These are phyloP conservation scores for Periconia macrospinosa DNA, from an alignment of 2,329 filamentous ascomycete species.

Conservation along the genomic window DNA sequence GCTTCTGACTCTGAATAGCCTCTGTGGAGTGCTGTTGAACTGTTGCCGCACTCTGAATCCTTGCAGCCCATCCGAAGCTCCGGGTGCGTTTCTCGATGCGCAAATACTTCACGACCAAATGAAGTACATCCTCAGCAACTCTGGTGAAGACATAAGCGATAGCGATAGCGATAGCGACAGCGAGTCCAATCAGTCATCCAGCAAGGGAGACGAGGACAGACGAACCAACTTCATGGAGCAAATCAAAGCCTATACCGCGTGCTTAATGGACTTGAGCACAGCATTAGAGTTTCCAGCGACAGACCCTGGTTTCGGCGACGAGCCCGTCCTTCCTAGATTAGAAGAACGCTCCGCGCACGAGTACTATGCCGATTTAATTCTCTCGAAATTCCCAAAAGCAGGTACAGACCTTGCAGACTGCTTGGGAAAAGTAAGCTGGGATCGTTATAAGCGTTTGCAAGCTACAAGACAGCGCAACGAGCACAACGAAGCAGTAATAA, in stretches of 20 bases:
- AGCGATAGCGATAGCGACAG: conserved; percentile 6
- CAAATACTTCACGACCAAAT: conserved; percentile 12
- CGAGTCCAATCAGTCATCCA: conserved; percentile 2
- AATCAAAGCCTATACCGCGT: conserved; percentile 15
- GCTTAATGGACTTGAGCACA: conserved; percentile 17
- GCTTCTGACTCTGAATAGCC: conserved; percentile 11
- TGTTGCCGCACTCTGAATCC: not conserved
- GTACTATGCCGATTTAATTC: conserved; percentile 20
- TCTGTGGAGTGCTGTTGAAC: conserved; percentile 11
- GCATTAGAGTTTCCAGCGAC: conserved; percentile 21
- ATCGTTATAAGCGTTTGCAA: conserved; percentile 21
- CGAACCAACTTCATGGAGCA: conserved; percentile 2
- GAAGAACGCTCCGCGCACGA: conserved; percentile 17
- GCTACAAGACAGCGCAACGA: conserved; percentile 6
- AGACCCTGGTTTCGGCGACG: conserved; percentile 12
- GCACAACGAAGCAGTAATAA: not conserved
- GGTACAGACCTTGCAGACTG: conserved; percentile 4
- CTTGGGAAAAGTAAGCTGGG: conserved; percentile 23
- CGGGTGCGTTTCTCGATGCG: not conserved
- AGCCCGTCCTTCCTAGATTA: conserved; percentile 1
- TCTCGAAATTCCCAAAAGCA: conserved; percentile 8
- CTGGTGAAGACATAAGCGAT: conserved; percentile 7
- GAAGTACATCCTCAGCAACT: conserved; percentile 10
- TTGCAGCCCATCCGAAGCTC: not conserved
- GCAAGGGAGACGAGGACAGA: not conserved